Evolutionary conservation across 129 eudicot species (phyloP).

Genomic region (Flaveria linearis): DNA sequence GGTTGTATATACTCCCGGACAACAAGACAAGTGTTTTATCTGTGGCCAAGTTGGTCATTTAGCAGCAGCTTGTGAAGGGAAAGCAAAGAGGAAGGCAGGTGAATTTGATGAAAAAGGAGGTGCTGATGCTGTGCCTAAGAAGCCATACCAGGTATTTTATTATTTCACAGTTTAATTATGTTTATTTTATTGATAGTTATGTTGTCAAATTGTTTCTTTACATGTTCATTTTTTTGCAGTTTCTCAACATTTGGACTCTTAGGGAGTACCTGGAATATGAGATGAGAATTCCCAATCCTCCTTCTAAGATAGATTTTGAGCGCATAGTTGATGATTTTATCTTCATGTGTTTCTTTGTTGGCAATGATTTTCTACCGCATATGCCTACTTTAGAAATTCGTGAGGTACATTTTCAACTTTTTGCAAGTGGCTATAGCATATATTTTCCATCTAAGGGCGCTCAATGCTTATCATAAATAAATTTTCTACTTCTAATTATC

Average conservation of each 20-base stretch:
- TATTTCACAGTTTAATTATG: background rate
- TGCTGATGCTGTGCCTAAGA: slow-evolving; percentile 40
- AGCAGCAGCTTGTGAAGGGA: slow-evolving; percentile 60
- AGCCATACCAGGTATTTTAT: slow-evolving; percentile 40
- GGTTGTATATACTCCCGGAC: slow-evolving; percentile 97
- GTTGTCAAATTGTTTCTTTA: background rate
- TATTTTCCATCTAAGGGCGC: background rate
- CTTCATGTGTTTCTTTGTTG: slow-evolving; percentile 98
- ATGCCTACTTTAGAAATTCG: slow-evolving; percentile 99
- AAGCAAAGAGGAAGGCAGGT: slow-evolving; percentile 47
- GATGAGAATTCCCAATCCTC: slow-evolving; percentile 79
- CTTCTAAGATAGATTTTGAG: slow-evolving; percentile 75
- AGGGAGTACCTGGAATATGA: slow-evolving; percentile 91
- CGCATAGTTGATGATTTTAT: slow-evolving; percentile 90
- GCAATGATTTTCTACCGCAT: slow-evolving; percentile 93
- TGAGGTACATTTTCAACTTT: slow-evolving; percentile 60
- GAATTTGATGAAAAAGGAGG: slow-evolving; percentile 46
- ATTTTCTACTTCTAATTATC: background rate
- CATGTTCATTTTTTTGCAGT: slow-evolving; percentile 54
- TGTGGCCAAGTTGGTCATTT: slow-evolving; percentile 98
- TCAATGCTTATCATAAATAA: background rate
- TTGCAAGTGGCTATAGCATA: background rate
- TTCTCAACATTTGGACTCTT: slow-evolving; percentile 89
- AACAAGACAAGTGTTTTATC: slow-evolving; percentile 87
- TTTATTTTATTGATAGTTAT: background rate